A percentile compares a stretch with the other conserved stretches of the same genome.
Evolutionary conservation across 2,329 filamentous ascomycete species (phyloP).

Genomic region (Beauveria rudraprayagi): DNA sequence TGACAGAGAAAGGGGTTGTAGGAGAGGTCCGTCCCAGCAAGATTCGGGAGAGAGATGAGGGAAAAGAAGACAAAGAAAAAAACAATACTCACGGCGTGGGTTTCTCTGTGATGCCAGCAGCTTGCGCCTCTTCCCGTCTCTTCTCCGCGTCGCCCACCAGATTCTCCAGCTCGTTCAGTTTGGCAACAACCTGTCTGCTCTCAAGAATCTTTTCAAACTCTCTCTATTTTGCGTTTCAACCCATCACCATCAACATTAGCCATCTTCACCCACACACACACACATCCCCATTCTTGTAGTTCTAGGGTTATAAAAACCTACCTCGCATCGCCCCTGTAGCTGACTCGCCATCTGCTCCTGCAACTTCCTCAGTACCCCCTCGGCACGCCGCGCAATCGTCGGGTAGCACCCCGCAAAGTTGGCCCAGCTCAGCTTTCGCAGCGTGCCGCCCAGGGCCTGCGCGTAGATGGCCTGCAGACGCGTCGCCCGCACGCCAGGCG

Average conservation of each 20-base stretch:
- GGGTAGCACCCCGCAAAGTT: slow-evolving; percentile 56
- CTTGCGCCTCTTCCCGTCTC: slow-evolving; percentile 25
- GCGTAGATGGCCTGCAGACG: slow-evolving; percentile 48
- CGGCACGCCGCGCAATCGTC: slow-evolving; percentile 44
- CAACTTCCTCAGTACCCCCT: slow-evolving; percentile 43
- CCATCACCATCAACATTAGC: background rate
- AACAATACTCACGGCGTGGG: slow-evolving; percentile 37
- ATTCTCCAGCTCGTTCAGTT: slow-evolving; percentile 51
- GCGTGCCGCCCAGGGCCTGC: slow-evolving; percentile 43
- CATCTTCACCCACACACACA: background rate
- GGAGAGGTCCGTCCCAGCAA: too few relatives aligned
- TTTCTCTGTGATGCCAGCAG: slow-evolving; percentile 16
- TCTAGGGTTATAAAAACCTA: slow-evolving; percentile 18
- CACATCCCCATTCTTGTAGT: background rate
- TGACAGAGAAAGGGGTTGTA: too few relatives aligned
- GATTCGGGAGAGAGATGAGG: background rate
- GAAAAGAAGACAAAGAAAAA: background rate
- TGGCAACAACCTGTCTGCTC: slow-evolving; percentile 43
- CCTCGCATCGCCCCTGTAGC: slow-evolving; percentile 44
- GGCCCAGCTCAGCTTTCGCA: slow-evolving; percentile 46
- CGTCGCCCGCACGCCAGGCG: slow-evolving; percentile 48
- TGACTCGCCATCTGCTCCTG: slow-evolving; percentile 52
- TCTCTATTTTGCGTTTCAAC: slow-evolving; percentile 24
- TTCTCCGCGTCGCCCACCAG: slow-evolving; percentile 43
- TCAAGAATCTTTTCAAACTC: slow-evolving; percentile 50